Conservation (phyloP, 2,329 filamentous ascomycete species). For the Neofusicoccum cordaticola region DNA sequence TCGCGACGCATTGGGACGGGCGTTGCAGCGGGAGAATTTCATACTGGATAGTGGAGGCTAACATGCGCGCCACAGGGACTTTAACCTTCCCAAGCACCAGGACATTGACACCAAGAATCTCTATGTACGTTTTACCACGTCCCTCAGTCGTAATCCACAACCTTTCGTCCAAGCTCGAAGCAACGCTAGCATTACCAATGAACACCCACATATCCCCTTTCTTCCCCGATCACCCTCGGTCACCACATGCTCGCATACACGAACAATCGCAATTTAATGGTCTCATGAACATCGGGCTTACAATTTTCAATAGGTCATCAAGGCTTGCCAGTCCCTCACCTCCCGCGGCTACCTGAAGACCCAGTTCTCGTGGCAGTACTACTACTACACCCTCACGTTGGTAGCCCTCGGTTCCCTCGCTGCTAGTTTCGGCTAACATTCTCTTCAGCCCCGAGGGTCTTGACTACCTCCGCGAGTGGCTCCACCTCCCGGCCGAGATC, state of each 20-base stretch:
- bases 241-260: neutral
- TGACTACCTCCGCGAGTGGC: conserved; percentile 99
- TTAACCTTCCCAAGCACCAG: conserved; percentile 94
- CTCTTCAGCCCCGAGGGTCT: conserved; percentile 76
- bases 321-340: conserved; percentile 97
- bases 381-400: conserved; percentile 97
- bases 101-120: conserved; percentile 99
- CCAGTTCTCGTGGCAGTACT: conserved; percentile 73
- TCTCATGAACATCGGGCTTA: neutral
- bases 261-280: no score
- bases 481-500: conserved; percentile 98
- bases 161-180: neutral
- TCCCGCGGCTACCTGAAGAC: conserved; percentile 99
- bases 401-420: conserved; percentile 18
- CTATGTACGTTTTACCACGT: conserved; percentile 56
- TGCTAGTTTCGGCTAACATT: neutral
- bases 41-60: neutral
- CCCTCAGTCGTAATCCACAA: neutral
- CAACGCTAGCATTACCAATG: neutral
- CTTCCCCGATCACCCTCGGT: neutral
- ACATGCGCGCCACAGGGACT: conserved; percentile 86
- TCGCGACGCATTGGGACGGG: no score
- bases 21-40: no score
- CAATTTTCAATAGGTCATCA: conserved; percentile 65
- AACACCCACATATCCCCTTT: neutral